Evolutionary conservation across 495 filamentous ascomycete genomes (phyloP).

Genomic region (Podospora didyma): DNA sequence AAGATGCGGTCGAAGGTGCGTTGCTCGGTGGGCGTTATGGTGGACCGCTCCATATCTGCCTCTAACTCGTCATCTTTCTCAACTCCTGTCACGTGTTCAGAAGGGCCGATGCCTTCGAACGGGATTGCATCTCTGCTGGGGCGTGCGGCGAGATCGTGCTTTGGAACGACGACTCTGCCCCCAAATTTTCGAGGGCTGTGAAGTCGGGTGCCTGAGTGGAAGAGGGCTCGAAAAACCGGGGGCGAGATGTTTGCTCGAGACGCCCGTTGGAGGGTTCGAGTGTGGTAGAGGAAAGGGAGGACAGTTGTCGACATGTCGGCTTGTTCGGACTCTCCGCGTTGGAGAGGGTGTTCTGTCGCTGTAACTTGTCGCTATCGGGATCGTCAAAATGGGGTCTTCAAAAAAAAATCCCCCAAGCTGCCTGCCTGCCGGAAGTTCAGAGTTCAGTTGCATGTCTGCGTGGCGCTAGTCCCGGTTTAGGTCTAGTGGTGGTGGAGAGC

Average conservation of each 20-base stretch:
- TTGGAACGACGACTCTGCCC: not conserved
- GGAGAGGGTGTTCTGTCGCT: not conserved
- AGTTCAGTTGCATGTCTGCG: no score
- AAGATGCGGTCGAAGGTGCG: conserved; percentile 58
- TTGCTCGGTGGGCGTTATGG: conserved; percentile 55
- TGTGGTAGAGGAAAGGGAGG: conserved; percentile 67
- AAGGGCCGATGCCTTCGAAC: conserved; percentile 27
- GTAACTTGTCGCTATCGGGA: no score
- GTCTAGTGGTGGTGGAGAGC: not conserved
- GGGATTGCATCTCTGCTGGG: conserved; percentile 31
- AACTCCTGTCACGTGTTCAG: not conserved
- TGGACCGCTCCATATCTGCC: conserved; percentile 27
- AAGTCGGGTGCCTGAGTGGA: conserved; percentile 8
- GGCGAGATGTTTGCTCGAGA: conserved; percentile 8
- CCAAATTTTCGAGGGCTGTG: not conserved
- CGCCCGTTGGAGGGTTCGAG: conserved; percentile 51
- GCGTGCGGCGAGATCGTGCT: not conserved
- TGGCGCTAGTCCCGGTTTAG: not conserved
- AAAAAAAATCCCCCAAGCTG: not conserved
- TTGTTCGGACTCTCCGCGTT: not conserved
- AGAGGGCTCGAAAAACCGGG: conserved; percentile 15
- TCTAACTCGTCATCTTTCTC: not conserved
- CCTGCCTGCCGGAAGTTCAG: not conserved
- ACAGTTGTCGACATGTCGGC: conserved; percentile 36
- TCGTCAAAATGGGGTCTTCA: not conserved